A percentile compares a stretch with the other conserved stretches of the same genome.
phyloP scores from a whole-genome alignment of 768 basidiomycete genomes.

The Trametes maxima region DNA sequence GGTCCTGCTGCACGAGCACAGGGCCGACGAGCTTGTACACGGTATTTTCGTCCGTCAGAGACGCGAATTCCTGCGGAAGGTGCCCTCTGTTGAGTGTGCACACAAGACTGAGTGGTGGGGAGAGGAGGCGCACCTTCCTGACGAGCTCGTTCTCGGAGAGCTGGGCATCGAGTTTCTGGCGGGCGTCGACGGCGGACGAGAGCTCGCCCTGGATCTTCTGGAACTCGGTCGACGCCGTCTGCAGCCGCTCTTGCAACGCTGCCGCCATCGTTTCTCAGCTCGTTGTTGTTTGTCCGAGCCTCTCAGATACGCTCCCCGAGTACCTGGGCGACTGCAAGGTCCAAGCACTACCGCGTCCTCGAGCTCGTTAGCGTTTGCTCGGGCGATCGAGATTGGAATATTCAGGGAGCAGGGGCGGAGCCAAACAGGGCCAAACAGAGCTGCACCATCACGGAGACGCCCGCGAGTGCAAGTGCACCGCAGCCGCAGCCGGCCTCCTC shows the following conservation, averaged over 20 bases:
- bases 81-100: not conserved
- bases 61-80: slow-evolving; percentile 73
- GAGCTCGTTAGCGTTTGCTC: no score
- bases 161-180: slow-evolving; percentile 89
- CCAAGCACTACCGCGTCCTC: no score
- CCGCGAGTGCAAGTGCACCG: not conserved
- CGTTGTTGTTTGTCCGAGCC: not conserved
- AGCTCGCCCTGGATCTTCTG: slow-evolving; percentile 82
- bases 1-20: slow-evolving; percentile 88
- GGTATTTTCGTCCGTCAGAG: slow-evolving; percentile 70
- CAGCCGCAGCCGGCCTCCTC: not conserved
- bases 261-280: slow-evolving; percentile 44
- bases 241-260: slow-evolving; percentile 55
- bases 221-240: slow-evolving; percentile 71
- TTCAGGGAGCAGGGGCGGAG: not conserved
- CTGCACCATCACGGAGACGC: not conserved
- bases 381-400: no score
- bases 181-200: slow-evolving; percentile 70
- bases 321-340: not conserved
- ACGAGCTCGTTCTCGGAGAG: slow-evolving; percentile 90
- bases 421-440: slow-evolving; percentile 4
- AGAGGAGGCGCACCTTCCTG: slow-evolving; percentile 61
- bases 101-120: not conserved
- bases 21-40: slow-evolving; percentile 93
- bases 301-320: no score